Conservation (phyloP, 352 stramenopile genomes). For the Pythium rhizo-oryzae region DNA sequence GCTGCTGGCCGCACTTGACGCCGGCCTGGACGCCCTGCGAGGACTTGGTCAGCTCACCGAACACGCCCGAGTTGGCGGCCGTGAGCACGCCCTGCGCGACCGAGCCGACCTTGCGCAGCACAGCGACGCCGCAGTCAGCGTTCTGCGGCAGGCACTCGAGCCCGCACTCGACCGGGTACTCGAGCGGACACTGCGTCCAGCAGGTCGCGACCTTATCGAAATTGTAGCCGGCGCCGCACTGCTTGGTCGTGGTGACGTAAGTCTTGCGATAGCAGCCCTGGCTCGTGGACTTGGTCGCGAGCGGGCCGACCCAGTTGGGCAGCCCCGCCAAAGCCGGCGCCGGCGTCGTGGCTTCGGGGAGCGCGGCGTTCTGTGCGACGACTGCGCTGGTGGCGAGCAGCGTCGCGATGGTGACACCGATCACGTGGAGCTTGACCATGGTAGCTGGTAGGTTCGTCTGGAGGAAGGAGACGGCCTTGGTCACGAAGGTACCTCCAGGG, state of each 20-base stretch:
- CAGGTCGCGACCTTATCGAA: constrained; percentile 54
- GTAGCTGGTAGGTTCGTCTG: neutral
- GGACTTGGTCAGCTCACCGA: constrained; percentile 36
- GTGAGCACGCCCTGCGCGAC: constrained; percentile 45
- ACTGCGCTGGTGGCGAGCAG: constrained; percentile 7
- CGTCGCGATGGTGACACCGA: constrained; percentile 5
- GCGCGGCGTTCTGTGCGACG: constrained; percentile 17
- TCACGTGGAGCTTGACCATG: constrained; percentile 24
- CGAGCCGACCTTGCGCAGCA: constrained; percentile 41
- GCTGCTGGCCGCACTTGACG: constrained; percentile 30
- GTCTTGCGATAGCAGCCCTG: constrained; percentile 37
- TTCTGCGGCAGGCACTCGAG: constrained; percentile 64
- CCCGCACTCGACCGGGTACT: constrained; percentile 56
- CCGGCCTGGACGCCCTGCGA: constrained; percentile 24
- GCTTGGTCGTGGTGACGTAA: constrained; percentile 34
- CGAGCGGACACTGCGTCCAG: constrained; percentile 57
- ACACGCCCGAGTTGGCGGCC: constrained; percentile 40
- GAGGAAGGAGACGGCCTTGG: neutral
- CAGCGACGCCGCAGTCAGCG: constrained; percentile 46
- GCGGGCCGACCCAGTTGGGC: constrained; percentile 29
- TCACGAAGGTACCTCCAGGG: neutral
- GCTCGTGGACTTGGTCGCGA: constrained; percentile 23
- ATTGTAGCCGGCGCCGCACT: constrained; percentile 47
- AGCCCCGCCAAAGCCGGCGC: neutral
- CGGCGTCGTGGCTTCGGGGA: neutral